These are phyloP conservation scores for Xylariaceae sp. DNA, from an alignment of 2,329 filamentous ascomycete species.

Conservation along the genomic window DNA sequence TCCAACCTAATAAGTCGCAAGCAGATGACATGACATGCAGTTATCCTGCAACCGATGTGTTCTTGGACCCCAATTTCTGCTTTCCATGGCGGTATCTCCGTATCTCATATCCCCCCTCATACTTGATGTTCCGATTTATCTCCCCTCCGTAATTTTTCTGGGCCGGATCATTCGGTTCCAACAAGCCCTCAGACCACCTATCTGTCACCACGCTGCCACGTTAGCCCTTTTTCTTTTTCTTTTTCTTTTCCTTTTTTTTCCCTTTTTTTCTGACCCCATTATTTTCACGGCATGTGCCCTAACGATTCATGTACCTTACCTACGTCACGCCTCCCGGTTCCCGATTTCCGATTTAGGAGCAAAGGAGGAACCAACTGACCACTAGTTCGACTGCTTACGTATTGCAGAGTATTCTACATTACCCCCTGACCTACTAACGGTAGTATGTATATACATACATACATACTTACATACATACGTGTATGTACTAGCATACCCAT, in stretches of 20 bases:
- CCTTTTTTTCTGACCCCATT: background rate
- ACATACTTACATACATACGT: no score
- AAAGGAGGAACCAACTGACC: no score
- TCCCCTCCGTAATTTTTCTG: background rate
- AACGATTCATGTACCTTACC: background rate
- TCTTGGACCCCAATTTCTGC: no score
- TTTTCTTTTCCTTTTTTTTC: conserved; percentile 2
- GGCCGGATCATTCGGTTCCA: conserved; percentile 14
- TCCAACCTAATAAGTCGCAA: no score
- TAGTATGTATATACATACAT: no score
- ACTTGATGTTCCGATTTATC: background rate
- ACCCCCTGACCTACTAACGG: no score
- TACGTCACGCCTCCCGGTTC: background rate
- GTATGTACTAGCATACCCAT: no score
- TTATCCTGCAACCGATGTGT: background rate
- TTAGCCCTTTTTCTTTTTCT: background rate
- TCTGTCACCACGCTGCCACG: background rate
- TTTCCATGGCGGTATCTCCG: no score
- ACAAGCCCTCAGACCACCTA: background rate
- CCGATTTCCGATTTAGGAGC: no score
- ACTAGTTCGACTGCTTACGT: no score
- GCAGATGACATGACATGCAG: background rate
- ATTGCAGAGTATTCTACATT: no score
- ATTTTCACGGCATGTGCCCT: background rate
- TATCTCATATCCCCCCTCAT: no score